phyloP scores from a whole-genome alignment of 768 basidiomycete species.

The Mycena kentingensis region DNA sequence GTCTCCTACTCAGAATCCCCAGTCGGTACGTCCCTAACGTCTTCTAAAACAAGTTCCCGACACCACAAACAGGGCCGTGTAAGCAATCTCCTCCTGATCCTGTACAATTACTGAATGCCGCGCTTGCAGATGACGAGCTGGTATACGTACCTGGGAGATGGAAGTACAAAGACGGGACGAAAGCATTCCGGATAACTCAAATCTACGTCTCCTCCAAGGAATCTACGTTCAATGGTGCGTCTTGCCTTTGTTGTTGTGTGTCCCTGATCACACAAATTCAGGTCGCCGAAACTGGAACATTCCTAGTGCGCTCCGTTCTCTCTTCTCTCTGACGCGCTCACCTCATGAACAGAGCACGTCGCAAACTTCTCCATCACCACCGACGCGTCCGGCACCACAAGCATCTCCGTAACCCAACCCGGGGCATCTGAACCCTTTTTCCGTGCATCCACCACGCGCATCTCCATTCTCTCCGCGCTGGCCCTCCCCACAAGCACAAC shows the following conservation, averaged over 20 bases:
- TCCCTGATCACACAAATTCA: constrained; percentile 3
- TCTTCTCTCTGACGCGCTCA: neutral
- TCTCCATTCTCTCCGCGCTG: constrained; percentile 29
- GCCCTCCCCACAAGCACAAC: constrained; percentile 25
- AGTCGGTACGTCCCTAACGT: constrained; percentile 28
- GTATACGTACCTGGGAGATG: constrained; percentile 37
- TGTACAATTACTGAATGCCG: too few relatives aligned
- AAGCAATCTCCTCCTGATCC: too few relatives aligned
- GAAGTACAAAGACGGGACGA: constrained; percentile 30
- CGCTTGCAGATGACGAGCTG: constrained; percentile 34
- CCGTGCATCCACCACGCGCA: constrained; percentile 29
- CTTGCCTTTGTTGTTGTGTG: neutral
- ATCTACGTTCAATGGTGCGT: constrained; percentile 33
- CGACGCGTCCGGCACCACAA: constrained; percentile 20
- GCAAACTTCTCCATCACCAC: constrained; percentile 32
- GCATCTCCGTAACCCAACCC: constrained; percentile 29
- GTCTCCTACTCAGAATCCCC: constrained; percentile 35
- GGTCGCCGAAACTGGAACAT: constrained; percentile 40
- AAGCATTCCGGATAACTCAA: constrained; percentile 34
- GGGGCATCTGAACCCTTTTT: constrained; percentile 31
- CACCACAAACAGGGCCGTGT: too few relatives aligned
- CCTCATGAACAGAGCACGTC: constrained; percentile 29
- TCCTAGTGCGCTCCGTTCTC: constrained; percentile 28
- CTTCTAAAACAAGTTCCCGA: too few relatives aligned
- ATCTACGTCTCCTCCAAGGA: constrained; percentile 37